Percentiles rank a stretch among this genome's conserved stretches.
Conservation (phyloP, 495 filamentous ascomycete species). For the Elasticomyces elasticus region DNA sequence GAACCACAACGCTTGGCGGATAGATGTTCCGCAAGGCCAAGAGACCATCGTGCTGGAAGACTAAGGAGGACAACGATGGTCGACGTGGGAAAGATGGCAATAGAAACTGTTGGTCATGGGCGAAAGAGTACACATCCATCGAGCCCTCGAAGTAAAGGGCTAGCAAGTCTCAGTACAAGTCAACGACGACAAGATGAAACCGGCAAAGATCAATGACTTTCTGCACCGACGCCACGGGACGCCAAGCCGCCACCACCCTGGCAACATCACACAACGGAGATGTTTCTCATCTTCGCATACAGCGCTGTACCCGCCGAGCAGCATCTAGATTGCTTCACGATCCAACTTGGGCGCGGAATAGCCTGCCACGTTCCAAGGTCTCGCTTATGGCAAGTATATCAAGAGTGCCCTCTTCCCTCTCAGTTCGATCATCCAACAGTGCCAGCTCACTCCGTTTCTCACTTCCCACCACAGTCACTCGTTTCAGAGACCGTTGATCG, state of each 20-base stretch:
- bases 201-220: neutral
- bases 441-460: neutral
- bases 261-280: neutral
- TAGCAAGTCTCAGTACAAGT: no score
- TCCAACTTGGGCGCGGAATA: neutral
- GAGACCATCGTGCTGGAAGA: no score
- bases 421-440: neutral
- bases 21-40: no score
- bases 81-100: neutral
- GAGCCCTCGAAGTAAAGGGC: no score
- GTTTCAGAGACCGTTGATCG: slow-evolving; percentile 2
- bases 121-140: no score
- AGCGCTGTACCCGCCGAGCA: neutral
- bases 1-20: neutral
- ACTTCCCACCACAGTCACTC: neutral
- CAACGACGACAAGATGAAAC: no score
- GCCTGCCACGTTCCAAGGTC: neutral
- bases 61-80: neutral
- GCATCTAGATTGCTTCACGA: neutral
- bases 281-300: slow-evolving; percentile 1
- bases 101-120: no score
- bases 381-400: slow-evolving; percentile 1
- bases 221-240: neutral
- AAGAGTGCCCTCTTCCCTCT: neutral
- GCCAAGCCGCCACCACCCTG: neutral